Evolutionary conservation across 2,329 filamentous ascomycete species (phyloP).

Genomic region (Ophiostoma novo-ulmi): DNA sequence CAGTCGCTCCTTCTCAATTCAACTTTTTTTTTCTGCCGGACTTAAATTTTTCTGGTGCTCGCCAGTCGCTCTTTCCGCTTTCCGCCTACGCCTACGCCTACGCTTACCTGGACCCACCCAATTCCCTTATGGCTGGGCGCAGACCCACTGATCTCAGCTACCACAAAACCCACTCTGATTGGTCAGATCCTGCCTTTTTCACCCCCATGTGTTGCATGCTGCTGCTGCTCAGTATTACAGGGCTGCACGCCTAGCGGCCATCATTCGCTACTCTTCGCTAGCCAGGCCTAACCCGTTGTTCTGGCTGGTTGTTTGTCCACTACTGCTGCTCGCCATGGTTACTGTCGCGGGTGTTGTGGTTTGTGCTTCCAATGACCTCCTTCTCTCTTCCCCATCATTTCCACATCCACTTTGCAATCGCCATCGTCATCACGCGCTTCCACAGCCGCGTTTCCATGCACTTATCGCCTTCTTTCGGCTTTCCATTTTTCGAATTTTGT

Average conservation of each 20-base stretch:
- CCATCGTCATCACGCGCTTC: slow-evolving; percentile 7
- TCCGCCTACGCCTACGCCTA: neutral
- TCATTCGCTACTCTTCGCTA: neutral
- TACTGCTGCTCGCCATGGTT: slow-evolving; percentile 4
- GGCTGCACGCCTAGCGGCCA: slow-evolving; percentile 5
- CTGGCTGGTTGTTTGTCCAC: slow-evolving; percentile 1
- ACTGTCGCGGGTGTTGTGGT: neutral
- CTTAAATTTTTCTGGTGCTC: slow-evolving; percentile 13
- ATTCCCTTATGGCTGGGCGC: neutral
- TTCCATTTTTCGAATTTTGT: neutral
- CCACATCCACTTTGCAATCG: slow-evolving; percentile 17
- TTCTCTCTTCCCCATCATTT: slow-evolving; percentile 13
- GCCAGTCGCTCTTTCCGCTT: slow-evolving; percentile 18
- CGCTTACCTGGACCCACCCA: neutral
- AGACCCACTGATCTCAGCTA: slow-evolving; percentile 6
- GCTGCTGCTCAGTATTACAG: neutral
- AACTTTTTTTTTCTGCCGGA: slow-evolving; percentile 23
- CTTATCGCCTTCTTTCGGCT: neutral
- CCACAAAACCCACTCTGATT: slow-evolving; percentile 16
- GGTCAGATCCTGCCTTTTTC: slow-evolving; percentile 14
- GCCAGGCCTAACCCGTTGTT: neutral
- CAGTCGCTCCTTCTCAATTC: neutral
- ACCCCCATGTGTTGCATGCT: slow-evolving; percentile 6
- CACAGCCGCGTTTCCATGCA: slow-evolving; percentile 8
- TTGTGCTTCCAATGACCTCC: slow-evolving; percentile 2